Evolutionary conservation across 2,329 filamentous ascomycete genomes (phyloP).

Genomic region (Fusarium kyushuense): DNA sequence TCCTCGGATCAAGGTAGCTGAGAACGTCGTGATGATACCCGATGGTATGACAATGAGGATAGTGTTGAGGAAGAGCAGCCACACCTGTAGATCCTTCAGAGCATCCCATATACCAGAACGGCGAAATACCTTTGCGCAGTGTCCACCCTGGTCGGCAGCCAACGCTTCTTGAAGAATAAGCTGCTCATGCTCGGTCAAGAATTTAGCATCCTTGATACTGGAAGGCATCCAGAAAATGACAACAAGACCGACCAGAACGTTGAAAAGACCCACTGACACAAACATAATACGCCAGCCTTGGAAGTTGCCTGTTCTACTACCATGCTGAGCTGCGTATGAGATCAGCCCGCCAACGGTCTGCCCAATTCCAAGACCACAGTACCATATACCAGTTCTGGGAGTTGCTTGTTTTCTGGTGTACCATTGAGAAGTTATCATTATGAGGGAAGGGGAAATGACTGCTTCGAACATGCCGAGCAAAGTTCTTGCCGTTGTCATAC

Average conservation of each 20-base stretch:
- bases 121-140: not conserved
- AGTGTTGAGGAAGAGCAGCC: conserved; percentile 15
- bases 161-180: conserved; percentile 8
- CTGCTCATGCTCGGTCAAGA: conserved; percentile 12
- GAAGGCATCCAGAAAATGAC: conserved; percentile 20
- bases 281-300: conserved; percentile 18
- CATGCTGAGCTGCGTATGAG: conserved; percentile 16
- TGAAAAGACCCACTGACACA: conserved; percentile 5
- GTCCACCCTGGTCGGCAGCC: conserved; percentile 3
- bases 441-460: not conserved
- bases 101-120: conserved; percentile 15
- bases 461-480: conserved; percentile 26
- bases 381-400: conserved; percentile 19
- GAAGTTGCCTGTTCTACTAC: conserved; percentile 1
- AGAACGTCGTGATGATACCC: conserved; percentile 5
- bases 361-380: conserved; percentile 11
- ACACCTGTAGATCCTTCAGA: conserved; percentile 2
- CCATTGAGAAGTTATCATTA: conserved; percentile 22
- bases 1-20: conserved; percentile 8
- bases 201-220: conserved; percentile 6
- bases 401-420: conserved; percentile 13
- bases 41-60: conserved; percentile 18
- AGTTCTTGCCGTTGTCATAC: conserved; percentile 13
- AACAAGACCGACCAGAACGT: not conserved
- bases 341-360: conserved; percentile 13